Base-by-base conservation (phyloP, 805 yeast species). In the Phaffomyces thermotolerans region DNA sequence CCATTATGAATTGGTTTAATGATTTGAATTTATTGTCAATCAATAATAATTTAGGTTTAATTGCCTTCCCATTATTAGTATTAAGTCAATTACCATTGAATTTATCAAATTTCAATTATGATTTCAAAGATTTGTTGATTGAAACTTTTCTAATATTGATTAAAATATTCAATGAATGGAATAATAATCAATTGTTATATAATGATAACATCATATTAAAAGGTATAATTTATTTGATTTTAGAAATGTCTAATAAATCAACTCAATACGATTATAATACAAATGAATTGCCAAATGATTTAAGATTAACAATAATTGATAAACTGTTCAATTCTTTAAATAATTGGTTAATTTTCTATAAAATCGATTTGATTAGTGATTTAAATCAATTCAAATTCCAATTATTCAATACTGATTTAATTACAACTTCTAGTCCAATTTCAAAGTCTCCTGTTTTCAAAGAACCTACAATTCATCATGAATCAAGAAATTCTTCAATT, bases 21-120 rank as follows among this genome's bases (percentile, higher is more conserved):
- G 41, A 37, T 9, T 55, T 57, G 27, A 46, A 52, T 15, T 49
- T 54, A 25, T 52, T 54, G 10, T 57, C 55, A n/a, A 60, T 76
- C 37, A 75, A 75, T 53, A 73, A 75, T 52, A 76, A 75, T 47
- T 57, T 78, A 41, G 79, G 80, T 1, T 65, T 76, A 23, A 63
- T 76, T 13, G 59, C 74, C 9, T 65, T 73, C 46, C 82, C 83
- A 0, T 50, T 76, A 29, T 36, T 45, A 9, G 43, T 42, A 6
- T 9, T 45, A 8, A 45, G 48, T 12, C 40, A 41, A 10, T 34
- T 45, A 15, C 48, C 48, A 4, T 35, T 45, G 24, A 18, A 27
- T 18, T 12, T 45, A n/a, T 42, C 41, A 4, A 23, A 39, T 3
- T 39, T 39, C 27, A 31, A 36, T 15, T 27, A 20, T 3, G 37